Evolutionary conservation across 2,329 filamentous ascomycete genomes (phyloP).

Genomic region (Sporothrix pseudoabietina): DNA sequence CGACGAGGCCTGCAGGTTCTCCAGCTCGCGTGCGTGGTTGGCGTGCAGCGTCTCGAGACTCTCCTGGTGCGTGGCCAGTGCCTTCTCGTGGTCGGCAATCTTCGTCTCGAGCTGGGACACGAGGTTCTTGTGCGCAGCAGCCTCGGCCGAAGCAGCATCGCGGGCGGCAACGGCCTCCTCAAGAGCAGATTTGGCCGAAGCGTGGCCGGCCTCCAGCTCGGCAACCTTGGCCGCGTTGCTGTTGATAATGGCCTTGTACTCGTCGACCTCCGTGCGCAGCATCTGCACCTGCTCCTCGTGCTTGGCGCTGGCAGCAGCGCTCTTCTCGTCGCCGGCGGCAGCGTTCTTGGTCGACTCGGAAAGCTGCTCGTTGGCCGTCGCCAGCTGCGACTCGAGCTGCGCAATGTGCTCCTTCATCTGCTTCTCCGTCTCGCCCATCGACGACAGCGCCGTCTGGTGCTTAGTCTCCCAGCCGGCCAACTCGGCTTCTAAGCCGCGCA

Average conservation of each 20-base stretch:
- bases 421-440: conserved; percentile 71
- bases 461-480: conserved; percentile 74
- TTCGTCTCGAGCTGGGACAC: conserved; percentile 59
- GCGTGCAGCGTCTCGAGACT: conserved; percentile 53
- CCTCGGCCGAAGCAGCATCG: conserved; percentile 53
- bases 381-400: conserved; percentile 67
- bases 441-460: conserved; percentile 69
- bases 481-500: conserved; percentile 70
- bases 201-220: conserved; percentile 72
- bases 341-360: conserved; percentile 40
- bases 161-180: conserved; percentile 61
- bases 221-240: conserved; percentile 69
- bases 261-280: conserved; percentile 74
- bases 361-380: conserved; percentile 56
- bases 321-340: conserved; percentile 36
- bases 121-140: conserved; percentile 51
- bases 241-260: conserved; percentile 74
- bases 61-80: conserved; percentile 58
- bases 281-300: conserved; percentile 62
- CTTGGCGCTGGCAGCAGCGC: conserved; percentile 44
- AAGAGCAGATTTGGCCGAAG: conserved; percentile 66
- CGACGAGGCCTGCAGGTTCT: conserved; percentile 51
- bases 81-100: conserved; percentile 61
- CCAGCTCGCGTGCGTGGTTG: conserved; percentile 55
- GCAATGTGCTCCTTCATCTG: conserved; percentile 71